Evolutionary conservation across 495 filamentous ascomycete genomes (phyloP), one percentile per base, ranked within the genome.

Genomic region (Lophiotrema nucula): DNA sequence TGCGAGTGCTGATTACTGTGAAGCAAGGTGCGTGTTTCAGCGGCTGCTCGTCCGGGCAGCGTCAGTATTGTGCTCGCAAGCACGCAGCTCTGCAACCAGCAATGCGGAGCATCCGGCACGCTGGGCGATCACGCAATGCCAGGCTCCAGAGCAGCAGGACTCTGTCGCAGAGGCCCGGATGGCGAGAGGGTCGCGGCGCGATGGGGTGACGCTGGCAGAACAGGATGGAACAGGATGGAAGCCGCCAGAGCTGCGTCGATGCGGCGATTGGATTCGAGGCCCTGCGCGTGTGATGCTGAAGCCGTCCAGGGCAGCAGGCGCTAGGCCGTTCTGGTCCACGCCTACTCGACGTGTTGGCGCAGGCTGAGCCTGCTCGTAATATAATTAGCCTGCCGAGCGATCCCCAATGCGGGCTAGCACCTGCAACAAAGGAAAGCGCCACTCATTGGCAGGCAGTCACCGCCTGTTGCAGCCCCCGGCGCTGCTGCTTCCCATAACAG

Each of bases 11-110:
- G 22, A 48, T 25, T 48, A 48, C 31, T 48, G 46, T 48, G 46
- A 48, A 19, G 46, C 46, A 48, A 48, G 46, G 46, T 26, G 46
- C 16, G 19, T 27, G 46, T 48, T 48, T 48, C 46, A 48, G 46
- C 22, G n/a, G n/a, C 31, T 35, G 31, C 8, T n/a, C 31, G 31
- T 35, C 31, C 31, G 31, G 8, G n/a, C n/a, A 8, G 8, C 31
- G 31, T 35, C 31, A 35, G 8, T 35, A n/a, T 35, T n/a, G 31
- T n/a, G 31, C 8, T n/a, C 31, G n/a, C 31, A 35, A n/a, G 31
- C 31, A n/a, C 31, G n/a, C 31, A 8, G 8, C 31, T 35, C 31
- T n/a, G 31, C 31, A 35, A n/a, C 31, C 31, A n/a, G 31, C 8
- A n/a, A 35, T n/a, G 8, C 31, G 31, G 8, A n/a, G 31, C 31